Conservation (phyloP, 176 grass and related monocot genomes). For the Ensete ventricosum region DNA sequence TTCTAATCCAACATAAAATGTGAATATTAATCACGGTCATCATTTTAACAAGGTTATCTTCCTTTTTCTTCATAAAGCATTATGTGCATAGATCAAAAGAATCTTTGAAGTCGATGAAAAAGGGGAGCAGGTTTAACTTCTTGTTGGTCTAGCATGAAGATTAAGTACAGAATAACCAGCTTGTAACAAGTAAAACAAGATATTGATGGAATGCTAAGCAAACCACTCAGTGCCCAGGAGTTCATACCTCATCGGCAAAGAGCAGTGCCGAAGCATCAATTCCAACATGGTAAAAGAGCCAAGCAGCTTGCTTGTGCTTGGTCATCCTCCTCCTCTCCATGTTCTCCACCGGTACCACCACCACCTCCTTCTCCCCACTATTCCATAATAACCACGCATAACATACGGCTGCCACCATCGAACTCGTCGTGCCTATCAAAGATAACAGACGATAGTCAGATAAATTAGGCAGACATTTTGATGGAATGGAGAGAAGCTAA, state of each 20-base stretch:
- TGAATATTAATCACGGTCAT: no score
- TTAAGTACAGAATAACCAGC: no score
- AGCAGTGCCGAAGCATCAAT: conserved; percentile 55
- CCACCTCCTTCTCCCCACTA: conserved; percentile 36
- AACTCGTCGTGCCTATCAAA: conserved; percentile 31
- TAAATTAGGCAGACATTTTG: background rate
- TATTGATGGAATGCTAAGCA: no score
- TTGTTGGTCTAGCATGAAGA: no score
- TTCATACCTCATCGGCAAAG: conserved; percentile 48
- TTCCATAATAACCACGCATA: conserved; percentile 53
- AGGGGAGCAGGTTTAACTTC: no score
- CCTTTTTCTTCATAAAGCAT: no score
- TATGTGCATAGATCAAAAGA: no score
- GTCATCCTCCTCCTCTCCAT: conserved; percentile 43
- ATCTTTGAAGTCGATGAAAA: no score
- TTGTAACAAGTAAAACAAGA: no score
- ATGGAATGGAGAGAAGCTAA: background rate
- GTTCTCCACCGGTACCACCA: conserved; percentile 43
- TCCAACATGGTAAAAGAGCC: conserved; percentile 56
- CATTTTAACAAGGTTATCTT: no score
- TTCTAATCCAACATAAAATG: no score
- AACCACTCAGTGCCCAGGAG: no score
- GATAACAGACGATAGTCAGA: conserved; percentile 8
- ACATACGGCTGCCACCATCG: conserved; percentile 50
- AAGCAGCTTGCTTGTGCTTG: conserved; percentile 47